These are phyloP conservation scores for Uncinocarpus reesii DNA, from an alignment of 2,329 filamentous ascomycete genomes.

Conservation along the genomic window DNA sequence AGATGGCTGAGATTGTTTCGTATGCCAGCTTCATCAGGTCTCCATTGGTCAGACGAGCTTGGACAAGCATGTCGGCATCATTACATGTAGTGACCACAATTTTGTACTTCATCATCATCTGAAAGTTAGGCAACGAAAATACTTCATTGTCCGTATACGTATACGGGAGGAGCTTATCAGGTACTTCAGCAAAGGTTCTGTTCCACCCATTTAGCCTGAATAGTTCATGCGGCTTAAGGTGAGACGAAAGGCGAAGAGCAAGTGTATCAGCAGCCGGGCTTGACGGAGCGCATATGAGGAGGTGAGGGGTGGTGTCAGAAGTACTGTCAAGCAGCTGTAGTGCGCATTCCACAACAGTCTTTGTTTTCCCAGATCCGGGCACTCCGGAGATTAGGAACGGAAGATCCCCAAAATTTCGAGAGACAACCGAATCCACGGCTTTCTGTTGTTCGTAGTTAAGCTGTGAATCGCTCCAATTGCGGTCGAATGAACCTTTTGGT, in stretches of 20 bases:
- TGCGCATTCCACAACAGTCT: conserved; percentile 40
- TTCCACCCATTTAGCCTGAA: conserved; percentile 36
- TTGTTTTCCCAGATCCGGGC: conserved; percentile 45
- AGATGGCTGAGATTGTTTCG: conserved; percentile 28
- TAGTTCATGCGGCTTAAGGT: conserved; percentile 30
- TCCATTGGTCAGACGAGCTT: conserved; percentile 35
- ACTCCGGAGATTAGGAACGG: conserved; percentile 42
- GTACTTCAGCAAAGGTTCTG: conserved; percentile 36
- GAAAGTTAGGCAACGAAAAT: conserved; percentile 34
- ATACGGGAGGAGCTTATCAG: conserved; percentile 30
- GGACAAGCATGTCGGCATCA: conserved; percentile 34
- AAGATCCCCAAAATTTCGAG: conserved; percentile 35
- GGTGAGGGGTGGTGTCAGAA: conserved; percentile 22
- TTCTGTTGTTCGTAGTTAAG: conserved; percentile 43
- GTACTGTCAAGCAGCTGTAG: conserved; percentile 22
- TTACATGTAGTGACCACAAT: conserved; percentile 37
- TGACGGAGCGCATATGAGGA: conserved; percentile 39
- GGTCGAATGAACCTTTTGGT: conserved; percentile 27
- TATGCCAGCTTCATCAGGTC: conserved; percentile 32
- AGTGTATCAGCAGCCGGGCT: conserved; percentile 40
- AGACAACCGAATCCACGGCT: conserved; percentile 36
- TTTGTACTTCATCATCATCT: conserved; percentile 32
- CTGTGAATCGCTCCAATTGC: conserved; percentile 31
- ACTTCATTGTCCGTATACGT: conserved; percentile 33
- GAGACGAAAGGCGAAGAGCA: conserved; percentile 30